Base-by-base conservation (phyloP, 73 alveolate genomes). In the Blepharisma stoltei region DNA sequence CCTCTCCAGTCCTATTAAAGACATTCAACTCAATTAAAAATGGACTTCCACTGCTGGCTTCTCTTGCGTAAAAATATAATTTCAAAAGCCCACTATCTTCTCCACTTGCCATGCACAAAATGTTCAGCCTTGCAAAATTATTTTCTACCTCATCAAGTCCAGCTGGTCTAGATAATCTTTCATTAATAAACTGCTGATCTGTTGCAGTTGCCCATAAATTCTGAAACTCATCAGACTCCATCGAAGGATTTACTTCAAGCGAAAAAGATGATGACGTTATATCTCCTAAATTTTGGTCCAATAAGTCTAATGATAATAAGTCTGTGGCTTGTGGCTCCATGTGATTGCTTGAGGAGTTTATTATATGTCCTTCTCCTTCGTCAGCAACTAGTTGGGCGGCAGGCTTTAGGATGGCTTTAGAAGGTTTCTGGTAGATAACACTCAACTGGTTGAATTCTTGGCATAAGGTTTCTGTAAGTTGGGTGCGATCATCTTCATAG, bases 51-150 rank as follows among this genome's bases (percentile, higher is more conserved):
- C 66, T 78, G 38, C 73, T 85, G 4, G 23, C 32, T 45, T 55
- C 37, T 47, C 76, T 41, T 8, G 88, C 91, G 54, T 79, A 80
- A 38, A 80, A 70, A 52, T 55, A 86, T 73, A 86, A 86, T 55
- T 86, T 86, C 27, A 86, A 71, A 20, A 54, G 89, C 14, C 54
- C 48, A 6, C 82, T 89, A 37, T 70, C 67, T 49, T 86, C 75
- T 4, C 93, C 93, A 6, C 83, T 50, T 0, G 93, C 93, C 93
- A 86, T 86, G 65, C 83, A 68, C 66, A 9, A 69, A 25, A 86
- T 86, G n/a, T 71, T 67, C 32, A 37, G 54, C 47, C 54, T 23
- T 48, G 80, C 80, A 27, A 81, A 46, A 4, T 53, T 54, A 6
- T 37, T 67, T 67, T 86, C 88, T 2, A 86, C 50, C 6, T 81